Base-by-base conservation (phyloP, 2,329 filamentous ascomycete genomes). In the Fusarium sp. region DNA sequence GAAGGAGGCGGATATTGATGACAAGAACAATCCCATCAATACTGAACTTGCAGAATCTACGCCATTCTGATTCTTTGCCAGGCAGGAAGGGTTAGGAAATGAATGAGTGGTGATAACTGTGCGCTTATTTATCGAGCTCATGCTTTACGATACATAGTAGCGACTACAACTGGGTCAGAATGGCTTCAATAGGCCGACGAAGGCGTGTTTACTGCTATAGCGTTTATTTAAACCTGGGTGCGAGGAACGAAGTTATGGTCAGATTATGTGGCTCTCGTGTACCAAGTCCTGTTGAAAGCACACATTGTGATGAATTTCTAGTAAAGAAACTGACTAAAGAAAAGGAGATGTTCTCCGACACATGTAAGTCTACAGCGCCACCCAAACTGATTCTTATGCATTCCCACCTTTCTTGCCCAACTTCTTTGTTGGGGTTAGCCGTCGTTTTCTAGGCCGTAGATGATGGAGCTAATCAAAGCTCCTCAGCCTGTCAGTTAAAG, bases 1-100 rank as follows among this genome's bases (percentile, higher is more conserved):
- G 24, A 78, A 26, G 57, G 86, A 87, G 70, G 64, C 70, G 7
- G 85, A 88, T 46, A 20, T 86, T 6, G 80, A 84, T 31, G 75
- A 72, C 18, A 33, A 80, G 11, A 81, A 80, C 2, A 69, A 66
- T 5, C 77, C 81, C 3, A 78, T 78, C 42, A 83, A 83, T 58
- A 85, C 82, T 8, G 69, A 76, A 52, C 55, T 57, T 23, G 39
- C 44, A 35, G 35, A 43, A 66, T 43, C 18, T 38, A 66, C 54
- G 12, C 41, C 53, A n/a, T 66, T 47, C 38, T 65, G 37, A 52
- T 28, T 21, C 13, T 31, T 38, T n/a, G 11, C 13, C 13, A 8
- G 24, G n/a, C 15, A 11, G 10, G 21, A 23, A 29, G 18, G 10
- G 13, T 18, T 16, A 5, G n/a, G 23, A 21, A 39, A 23, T 29